Evolutionary conservation across 495 filamentous ascomycete species (phyloP).

Genomic region (Aspergillus incahuasiensis): DNA sequence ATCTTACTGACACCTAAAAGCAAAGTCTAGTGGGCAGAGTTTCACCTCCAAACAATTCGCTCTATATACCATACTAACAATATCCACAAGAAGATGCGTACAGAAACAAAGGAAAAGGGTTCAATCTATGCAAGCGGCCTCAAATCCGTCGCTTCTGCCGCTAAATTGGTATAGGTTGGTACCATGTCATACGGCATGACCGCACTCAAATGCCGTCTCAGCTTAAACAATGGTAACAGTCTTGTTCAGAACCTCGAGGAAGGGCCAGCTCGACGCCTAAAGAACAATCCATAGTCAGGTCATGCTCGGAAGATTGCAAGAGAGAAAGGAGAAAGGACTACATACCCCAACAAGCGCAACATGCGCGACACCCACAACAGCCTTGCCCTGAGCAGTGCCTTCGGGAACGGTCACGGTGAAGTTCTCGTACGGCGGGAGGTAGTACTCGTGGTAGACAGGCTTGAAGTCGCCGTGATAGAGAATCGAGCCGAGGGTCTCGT

Average conservation of each 20-base stretch:
- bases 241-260: conserved; percentile 19
- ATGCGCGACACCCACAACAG: conserved; percentile 32
- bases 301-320: not conserved
- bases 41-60: no score
- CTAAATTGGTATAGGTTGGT: no score
- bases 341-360: conserved; percentile 35
- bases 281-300: not conserved
- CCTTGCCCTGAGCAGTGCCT: conserved; percentile 14
- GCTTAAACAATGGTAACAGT: conserved; percentile 15
- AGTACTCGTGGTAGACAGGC: conserved; percentile 28
- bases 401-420: conserved; percentile 31
- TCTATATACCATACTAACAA: no score
- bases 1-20: no score
- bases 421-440: conserved; percentile 32
- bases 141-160: no score
- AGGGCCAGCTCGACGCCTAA: conserved; percentile 18
- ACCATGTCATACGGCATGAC: no score
- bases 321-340: not conserved
- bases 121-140: no score
- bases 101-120: no score
- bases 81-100: no score
- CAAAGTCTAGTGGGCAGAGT: no score
- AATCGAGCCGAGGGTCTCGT: conserved; percentile 23
- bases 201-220: no score
- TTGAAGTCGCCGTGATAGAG: conserved; percentile 31